Conservation (phyloP, 2,329 filamentous ascomycete genomes). For the Massarina eburnea region DNA sequence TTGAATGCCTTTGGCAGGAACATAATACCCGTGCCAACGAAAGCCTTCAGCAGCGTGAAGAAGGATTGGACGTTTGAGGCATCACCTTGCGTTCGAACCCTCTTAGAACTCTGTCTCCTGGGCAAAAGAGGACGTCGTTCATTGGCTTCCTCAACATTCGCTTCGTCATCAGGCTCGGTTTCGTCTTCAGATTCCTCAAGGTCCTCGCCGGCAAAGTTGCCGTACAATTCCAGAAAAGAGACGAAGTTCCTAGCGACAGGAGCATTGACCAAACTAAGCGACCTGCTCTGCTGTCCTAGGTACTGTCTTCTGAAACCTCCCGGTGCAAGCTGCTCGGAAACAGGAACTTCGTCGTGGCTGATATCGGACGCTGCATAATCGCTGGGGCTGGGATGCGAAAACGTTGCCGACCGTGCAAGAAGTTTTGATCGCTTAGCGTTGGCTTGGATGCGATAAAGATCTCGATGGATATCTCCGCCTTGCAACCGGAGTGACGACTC, state of each 20-base stretch:
- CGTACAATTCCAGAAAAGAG: conserved; percentile 75
- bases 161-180: conserved; percentile 54
- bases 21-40: conserved; percentile 80
- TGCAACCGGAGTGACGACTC: conserved; percentile 72
- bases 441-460: conserved; percentile 73
- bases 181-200: conserved; percentile 61
- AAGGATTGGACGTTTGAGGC: conserved; percentile 72
- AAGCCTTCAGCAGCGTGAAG: conserved; percentile 77
- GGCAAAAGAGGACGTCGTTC: conserved; percentile 66
- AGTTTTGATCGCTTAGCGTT: conserved; percentile 49
- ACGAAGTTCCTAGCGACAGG: conserved; percentile 71
- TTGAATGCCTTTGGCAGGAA: conserved; percentile 78
- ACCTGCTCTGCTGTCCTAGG: conserved; percentile 46
- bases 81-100: conserved; percentile 57
- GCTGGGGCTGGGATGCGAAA: conserved; percentile 57
- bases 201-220: conserved; percentile 75
- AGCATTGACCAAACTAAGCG: conserved; percentile 48
- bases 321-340: conserved; percentile 51
- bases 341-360: conserved; percentile 42
- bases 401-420: conserved; percentile 65
- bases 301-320: conserved; percentile 59
- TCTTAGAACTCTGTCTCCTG: conserved; percentile 55
- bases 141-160: conserved; percentile 52
- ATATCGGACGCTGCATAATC: conserved; percentile 28
- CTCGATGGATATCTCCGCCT: conserved; percentile 77